Evolutionary conservation across 257 asterid genomes (phyloP).

Genomic region (Nicotiana paniculata): DNA sequence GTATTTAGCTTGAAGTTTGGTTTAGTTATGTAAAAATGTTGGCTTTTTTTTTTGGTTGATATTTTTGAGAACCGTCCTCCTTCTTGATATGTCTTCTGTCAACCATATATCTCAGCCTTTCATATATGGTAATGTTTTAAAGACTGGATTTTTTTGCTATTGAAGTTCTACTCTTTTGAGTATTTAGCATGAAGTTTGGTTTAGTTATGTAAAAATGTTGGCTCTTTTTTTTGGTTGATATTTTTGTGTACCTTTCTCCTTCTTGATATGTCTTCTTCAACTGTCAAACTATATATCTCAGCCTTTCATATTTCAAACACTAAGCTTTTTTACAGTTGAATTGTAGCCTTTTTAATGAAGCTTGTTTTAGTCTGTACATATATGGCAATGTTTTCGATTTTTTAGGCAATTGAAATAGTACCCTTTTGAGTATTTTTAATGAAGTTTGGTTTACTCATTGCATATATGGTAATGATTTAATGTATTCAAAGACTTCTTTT

Average conservation of each 20-base stretch:
- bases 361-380: conserved; percentile 22
- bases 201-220: not conserved
- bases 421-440: not conserved
- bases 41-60: not conserved
- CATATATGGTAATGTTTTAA: conserved; percentile 51
- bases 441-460: not conserved
- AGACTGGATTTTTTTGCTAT: conserved; percentile 11
- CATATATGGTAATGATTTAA: not conserved
- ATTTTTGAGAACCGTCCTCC: too few species aligned
- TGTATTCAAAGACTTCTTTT: not conserved
- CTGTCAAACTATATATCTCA: conserved; percentile 65
- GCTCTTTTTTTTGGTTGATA: not conserved
- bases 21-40: not conserved
- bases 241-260: not conserved
- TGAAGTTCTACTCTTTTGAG: conserved; percentile 15
- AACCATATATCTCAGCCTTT: conserved; percentile 82
- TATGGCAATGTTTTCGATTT: conserved; percentile 38
- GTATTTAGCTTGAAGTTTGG: conserved; percentile 14
- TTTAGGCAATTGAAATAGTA: conserved; percentile 13
- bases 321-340: conserved; percentile 9
- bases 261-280: conserved; percentile 66
- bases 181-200: conserved; percentile 12
- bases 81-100: conserved; percentile 54
- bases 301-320: conserved; percentile 15
- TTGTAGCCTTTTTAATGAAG: not conserved